Evolutionary conservation across 352 stramenopile genomes (phyloP).

Genomic region (Proteromonas lacertae): DNA sequence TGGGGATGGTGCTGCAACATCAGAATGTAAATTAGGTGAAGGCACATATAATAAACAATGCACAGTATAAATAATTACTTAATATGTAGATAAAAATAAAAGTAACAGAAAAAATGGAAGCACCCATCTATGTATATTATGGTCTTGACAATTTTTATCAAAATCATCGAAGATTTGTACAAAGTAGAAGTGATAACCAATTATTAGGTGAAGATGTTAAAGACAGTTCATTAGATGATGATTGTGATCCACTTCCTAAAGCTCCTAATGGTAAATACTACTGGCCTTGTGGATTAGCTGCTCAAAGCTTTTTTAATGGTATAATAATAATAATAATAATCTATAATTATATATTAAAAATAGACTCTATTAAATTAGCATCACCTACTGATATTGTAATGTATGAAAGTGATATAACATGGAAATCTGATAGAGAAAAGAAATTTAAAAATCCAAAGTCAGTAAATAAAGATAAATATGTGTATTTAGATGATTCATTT

Average conservation of each 20-base stretch:
- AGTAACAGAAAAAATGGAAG: conserved; percentile 58
- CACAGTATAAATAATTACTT: no score
- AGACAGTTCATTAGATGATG: no score
- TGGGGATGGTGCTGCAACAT: no score
- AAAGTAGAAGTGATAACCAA: conserved; percentile 48
- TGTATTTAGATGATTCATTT: conserved; percentile 1
- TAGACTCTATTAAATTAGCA: not conserved
- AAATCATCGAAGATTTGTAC: conserved; percentile 75
- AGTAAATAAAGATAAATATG: conserved; percentile 14
- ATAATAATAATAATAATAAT: not conserved
- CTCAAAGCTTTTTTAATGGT: conserved; percentile 94
- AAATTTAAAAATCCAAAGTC: conserved; percentile 70
- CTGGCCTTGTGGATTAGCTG: conserved; percentile 88
- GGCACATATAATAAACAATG: no score
- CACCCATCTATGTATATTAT: conserved; percentile 87
- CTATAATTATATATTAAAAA: not conserved
- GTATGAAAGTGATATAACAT: conserved; percentile 73
- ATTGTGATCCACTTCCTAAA: no score
- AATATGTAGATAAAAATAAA: conserved; percentile 35
- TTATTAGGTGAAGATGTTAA: conserved; percentile 24
- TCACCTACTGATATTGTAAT: conserved; percentile 15
- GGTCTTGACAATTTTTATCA: conserved; percentile 97
- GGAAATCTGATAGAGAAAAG: conserved; percentile 65
- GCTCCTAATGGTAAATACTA: no score
- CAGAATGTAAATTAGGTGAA: no score